Evolutionary conservation across 148 eudicot genomes (phyloP).

Genomic region (Rhododendron griersonianum): DNA sequence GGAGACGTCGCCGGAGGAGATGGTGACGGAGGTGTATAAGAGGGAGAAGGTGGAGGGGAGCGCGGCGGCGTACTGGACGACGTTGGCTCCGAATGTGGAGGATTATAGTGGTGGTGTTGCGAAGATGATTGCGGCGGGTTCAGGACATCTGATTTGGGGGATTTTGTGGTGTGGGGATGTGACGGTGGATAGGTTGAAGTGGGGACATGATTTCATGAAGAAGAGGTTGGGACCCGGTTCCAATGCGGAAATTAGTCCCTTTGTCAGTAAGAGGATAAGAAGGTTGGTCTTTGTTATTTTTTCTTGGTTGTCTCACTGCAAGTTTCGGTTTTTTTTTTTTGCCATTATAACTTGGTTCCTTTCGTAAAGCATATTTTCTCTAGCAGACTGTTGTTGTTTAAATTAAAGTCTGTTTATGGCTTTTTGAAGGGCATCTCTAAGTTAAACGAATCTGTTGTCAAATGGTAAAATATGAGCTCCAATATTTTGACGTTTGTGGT

Average conservation of each 20-base stretch:
- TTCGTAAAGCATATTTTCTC: not conserved
- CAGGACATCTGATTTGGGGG: conserved; percentile 63
- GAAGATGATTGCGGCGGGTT: conserved; percentile 71
- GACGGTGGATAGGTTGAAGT: conserved; percentile 64
- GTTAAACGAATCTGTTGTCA: not conserved
- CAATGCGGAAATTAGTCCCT: conserved; percentile 47
- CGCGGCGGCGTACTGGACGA: conserved; percentile 75
- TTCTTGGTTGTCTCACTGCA: not conserved
- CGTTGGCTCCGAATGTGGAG: conserved; percentile 83
- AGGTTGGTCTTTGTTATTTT: conserved; percentile 39
- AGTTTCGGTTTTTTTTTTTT: not conserved
- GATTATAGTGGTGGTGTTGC: conserved; percentile 62
- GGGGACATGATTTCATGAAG: conserved; percentile 72
- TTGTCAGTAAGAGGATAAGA: conserved; percentile 46
- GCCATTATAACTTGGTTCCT: not conserved
- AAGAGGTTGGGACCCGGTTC: conserved; percentile 30
- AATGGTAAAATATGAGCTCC: not conserved
- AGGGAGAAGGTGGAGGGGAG: conserved; percentile 45
- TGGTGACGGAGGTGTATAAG: conserved; percentile 28
- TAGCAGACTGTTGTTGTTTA: not conserved
- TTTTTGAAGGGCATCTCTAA: not conserved
- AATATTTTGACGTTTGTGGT: not conserved
- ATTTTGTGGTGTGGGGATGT: conserved; percentile 93
- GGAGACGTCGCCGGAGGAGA: conserved; percentile 48
- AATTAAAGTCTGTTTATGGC: not conserved